Conservation (phyloP, 208 protist genomes). For the Crithidia sp. region DNA sequence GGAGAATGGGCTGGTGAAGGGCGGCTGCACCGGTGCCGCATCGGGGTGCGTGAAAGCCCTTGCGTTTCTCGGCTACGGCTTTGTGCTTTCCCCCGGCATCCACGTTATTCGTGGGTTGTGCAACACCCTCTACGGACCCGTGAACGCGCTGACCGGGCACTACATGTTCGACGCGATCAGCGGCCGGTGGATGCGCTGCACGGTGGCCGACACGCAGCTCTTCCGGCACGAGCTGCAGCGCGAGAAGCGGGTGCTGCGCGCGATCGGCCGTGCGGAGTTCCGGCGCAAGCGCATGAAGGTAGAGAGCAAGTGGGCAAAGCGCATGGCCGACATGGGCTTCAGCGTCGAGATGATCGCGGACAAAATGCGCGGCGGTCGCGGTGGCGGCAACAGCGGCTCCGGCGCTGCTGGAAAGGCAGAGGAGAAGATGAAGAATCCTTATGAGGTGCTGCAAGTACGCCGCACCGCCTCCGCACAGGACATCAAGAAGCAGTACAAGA, state of each 20-base stretch:
- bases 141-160: constrained; percentile 63
- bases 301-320: constrained; percentile 65
- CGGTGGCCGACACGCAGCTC: constrained; percentile 41
- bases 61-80: constrained; percentile 68
- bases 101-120: constrained; percentile 64
- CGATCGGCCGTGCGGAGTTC: constrained; percentile 81
- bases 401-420: neutral
- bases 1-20: constrained; percentile 28
- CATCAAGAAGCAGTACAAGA: constrained; percentile 89
- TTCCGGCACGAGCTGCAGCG: constrained; percentile 60
- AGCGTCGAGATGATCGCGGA: constrained; percentile 58
- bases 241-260: constrained; percentile 73
- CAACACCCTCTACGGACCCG: constrained; percentile 68
- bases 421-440: constrained; percentile 54
- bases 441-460: constrained; percentile 76
- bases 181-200: constrained; percentile 77
- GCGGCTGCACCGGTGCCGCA: constrained; percentile 14
- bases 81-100: constrained; percentile 67
- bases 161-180: constrained; percentile 78
- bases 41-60: constrained; percentile 30
- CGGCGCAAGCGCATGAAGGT: constrained; percentile 61
- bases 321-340: constrained; percentile 78
- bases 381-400: neutral
- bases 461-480: constrained; percentile 60
- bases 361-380: constrained; percentile 19